These are phyloP conservation scores for Teratosphaeriaceae sp. DNA, from an alignment of 2,329 filamentous ascomycete genomes.

Conservation along the genomic window DNA sequence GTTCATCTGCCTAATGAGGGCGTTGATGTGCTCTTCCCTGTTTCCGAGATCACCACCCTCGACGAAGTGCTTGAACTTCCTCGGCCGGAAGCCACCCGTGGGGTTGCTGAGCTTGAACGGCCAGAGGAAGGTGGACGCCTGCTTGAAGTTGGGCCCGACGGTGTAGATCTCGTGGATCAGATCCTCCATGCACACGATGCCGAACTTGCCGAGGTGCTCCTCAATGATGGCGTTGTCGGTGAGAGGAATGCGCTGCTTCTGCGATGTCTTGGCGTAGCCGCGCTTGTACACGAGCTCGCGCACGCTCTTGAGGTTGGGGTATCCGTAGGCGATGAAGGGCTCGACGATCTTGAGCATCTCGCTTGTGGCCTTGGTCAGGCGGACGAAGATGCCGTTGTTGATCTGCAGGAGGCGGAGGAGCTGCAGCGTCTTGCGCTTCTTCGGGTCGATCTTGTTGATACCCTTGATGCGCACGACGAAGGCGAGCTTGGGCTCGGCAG, in stretches of 20 bases:
- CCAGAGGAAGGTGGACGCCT: slow-evolving; percentile 99
- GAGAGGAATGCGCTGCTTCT: slow-evolving; percentile 94
- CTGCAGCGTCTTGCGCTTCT: slow-evolving; percentile 99
- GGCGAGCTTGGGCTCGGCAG: slow-evolving; percentile 91
- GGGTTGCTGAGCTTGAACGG: slow-evolving; percentile 99
- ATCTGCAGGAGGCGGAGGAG: slow-evolving; percentile 99
- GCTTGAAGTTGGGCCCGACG: slow-evolving; percentile 97
- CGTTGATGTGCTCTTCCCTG: slow-evolving; percentile 97
- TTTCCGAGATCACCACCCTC: slow-evolving; percentile 98
- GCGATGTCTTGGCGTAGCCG: slow-evolving; percentile 87
- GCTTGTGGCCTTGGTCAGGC: slow-evolving; percentile 91
- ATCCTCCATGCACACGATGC: slow-evolving; percentile 99
- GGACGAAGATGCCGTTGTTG: slow-evolving; percentile 99
- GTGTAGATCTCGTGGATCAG: slow-evolving; percentile 99
- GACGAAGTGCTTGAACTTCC: slow-evolving; percentile 99
- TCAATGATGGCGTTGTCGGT: slow-evolving; percentile 98
- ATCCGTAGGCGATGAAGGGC: slow-evolving; percentile 98
- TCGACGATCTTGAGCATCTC: slow-evolving; percentile 99
- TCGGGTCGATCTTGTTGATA: slow-evolving; percentile 99
- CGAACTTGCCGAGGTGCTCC: slow-evolving; percentile 93
- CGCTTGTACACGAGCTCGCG: slow-evolving; percentile 99
- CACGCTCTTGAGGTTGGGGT: slow-evolving; percentile 98
- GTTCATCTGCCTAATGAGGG: slow-evolving; percentile 97
- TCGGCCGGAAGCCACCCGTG: slow-evolving; percentile 86
- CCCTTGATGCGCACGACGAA: slow-evolving; percentile 99